Base-by-base conservation (phyloP, 208 protist genomes). In the Acanthamoeba lenticulata region DNA sequence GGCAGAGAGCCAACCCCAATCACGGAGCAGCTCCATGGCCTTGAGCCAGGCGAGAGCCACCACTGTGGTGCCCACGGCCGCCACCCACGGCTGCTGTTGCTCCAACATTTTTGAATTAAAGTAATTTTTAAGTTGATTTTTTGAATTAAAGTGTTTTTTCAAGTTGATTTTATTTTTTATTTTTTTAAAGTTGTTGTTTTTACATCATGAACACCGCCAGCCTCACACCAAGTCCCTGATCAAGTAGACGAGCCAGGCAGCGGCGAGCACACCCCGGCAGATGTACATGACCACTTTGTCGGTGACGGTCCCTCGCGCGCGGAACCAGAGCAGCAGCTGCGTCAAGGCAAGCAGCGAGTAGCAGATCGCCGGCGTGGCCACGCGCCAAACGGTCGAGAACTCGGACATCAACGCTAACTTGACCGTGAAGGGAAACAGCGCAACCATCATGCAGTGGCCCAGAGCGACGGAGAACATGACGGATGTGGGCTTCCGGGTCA, bases 341-440 rank as follows among this genome's bases (percentile, higher is more conserved):
- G 67, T 38, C n/a, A 77, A 32, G 1, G 36, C 24, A 6, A 77
- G 67, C 24, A 40, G 6, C 17, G 1, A 11, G 34, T 27, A 77
- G 67, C 6, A 15, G 15, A 77, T 0, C 29, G 11, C 9, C 11
- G 67, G 67, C 27, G 67, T 32, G 15, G 1, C 67, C 13, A 77
- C 0, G 13, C 21, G 29, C 67, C 67, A 77, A n/a, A n/a, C n/a
- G 0, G 9, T 32, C 17, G 34, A 4, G 67, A 24, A 38, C 36
- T 42, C 67, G 34, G 29, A 0, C n/a, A 44, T 15, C 34, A 86
- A 29, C 38, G 45, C 4, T 19, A 86, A 40, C 77, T 86, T 86
- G 21, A 86, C 19, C 38, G 77, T 57, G 77, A 86, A 86, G 38
- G 77, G 77, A 38, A 86, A 86, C 29, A 86, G 77, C 9, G 77